phyloP scores from a whole-genome alignment of 495 filamentous ascomycete species.

The Aspergillus sclerotiicarbonarius region DNA sequence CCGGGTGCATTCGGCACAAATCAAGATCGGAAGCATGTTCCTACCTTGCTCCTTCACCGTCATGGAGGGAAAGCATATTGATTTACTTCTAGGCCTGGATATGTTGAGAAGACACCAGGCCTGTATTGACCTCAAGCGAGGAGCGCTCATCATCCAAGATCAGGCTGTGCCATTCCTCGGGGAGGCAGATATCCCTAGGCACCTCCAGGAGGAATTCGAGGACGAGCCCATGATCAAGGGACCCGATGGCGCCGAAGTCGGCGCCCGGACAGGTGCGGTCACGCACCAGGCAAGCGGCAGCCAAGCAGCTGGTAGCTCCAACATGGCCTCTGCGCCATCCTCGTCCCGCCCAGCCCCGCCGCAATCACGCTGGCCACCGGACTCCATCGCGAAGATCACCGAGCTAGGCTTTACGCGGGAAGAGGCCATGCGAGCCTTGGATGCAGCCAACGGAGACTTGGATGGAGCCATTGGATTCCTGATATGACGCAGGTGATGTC shows the following conservation, averaged over 20 bases:
- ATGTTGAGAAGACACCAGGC: constrained; percentile 96
- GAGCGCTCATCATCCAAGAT: constrained; percentile 80
- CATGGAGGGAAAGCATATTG: constrained; percentile 99
- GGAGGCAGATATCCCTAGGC: constrained; percentile 88
- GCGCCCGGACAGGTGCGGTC: constrained; percentile 79
- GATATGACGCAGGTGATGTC: constrained; percentile 43
- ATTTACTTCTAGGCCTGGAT: constrained; percentile 88
- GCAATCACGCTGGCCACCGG: constrained; percentile 40
- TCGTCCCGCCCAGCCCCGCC: constrained; percentile 28
- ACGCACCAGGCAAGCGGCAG: constrained; percentile 51
- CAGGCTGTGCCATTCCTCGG: constrained; percentile 86
- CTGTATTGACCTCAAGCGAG: constrained; percentile 78
- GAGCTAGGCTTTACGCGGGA: constrained; percentile 76
- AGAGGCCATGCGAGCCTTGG: constrained; percentile 74
- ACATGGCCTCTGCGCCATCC: constrained; percentile 1
- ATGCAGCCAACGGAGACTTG: constrained; percentile 80
- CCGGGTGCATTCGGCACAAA: constrained; percentile 88
- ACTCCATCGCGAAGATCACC: constrained; percentile 61
- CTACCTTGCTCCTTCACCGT: constrained; percentile 97
- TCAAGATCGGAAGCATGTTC: constrained; percentile 85
- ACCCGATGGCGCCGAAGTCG: constrained; percentile 80
- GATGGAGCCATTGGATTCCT: constrained; percentile 83
- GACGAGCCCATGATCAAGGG: constrained; percentile 86
- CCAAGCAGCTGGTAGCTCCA: constrained; percentile 22
- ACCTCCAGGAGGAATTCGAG: constrained; percentile 62